Percentiles rank a stretch among this genome's conserved stretches.
These are phyloP conservation scores for Narthecium ossifragum DNA, from an alignment of 106 monocot species.

Conservation along the genomic window DNA sequence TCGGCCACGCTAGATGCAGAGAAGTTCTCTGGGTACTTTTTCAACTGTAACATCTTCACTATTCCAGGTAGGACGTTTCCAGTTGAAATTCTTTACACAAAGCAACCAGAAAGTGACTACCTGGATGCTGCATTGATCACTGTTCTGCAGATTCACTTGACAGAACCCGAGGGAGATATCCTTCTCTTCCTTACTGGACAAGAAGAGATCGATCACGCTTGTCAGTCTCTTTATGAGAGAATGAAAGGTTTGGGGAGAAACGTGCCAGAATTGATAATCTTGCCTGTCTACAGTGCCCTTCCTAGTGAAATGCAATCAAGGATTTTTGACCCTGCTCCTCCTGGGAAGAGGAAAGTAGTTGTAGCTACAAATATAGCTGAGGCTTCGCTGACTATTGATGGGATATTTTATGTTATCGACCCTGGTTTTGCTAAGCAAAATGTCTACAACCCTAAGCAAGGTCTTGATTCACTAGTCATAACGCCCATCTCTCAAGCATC, in stretches of 20 bases:
- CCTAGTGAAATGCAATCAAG: neutral
- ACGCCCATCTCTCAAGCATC: conserved; percentile 1
- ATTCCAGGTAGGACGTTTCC: neutral
- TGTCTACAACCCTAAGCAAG: conserved; percentile 1
- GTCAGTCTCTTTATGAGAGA: neutral
- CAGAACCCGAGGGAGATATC: conserved; percentile 9
- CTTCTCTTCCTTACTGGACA: conserved; percentile 2
- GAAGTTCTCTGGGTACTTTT: conserved; percentile 6
- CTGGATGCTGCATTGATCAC: conserved; percentile 3
- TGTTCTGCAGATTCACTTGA: conserved; percentile 5
- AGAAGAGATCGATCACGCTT: conserved; percentile 3
- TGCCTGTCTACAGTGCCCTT: neutral
- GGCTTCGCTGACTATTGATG: conserved; percentile 6
- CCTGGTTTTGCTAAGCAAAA: conserved; percentile 6
- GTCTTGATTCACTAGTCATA: conserved; percentile 1
- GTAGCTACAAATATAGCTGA: conserved; percentile 7
- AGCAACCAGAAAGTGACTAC: conserved; percentile 4
- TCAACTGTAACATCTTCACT: neutral
- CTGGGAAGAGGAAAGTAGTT: conserved; percentile 1
- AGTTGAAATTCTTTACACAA: neutral
- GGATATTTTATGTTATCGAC: conserved; percentile 1
- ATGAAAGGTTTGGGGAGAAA: conserved; percentile 1
- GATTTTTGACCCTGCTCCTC: conserved; percentile 4
- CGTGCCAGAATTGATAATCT: neutral
- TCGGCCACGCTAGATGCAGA: conserved; percentile 3